Conservation (phyloP, 1,139 yeast genomes). For the Diutina siamensis region DNA sequence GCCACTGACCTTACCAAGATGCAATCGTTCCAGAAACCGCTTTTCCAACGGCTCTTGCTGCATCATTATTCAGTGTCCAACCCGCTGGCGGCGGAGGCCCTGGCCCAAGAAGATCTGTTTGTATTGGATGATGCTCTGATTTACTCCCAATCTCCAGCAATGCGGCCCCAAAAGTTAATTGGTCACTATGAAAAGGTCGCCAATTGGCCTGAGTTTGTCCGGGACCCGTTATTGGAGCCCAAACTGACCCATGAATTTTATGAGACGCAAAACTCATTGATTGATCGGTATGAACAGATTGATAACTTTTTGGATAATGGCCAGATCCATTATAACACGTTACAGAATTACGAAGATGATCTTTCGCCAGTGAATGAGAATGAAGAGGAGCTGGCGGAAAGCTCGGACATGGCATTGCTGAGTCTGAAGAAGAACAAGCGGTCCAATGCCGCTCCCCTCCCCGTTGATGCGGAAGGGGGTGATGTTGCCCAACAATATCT, state of each 20-base stretch:
- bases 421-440: background rate
- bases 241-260: constrained; percentile 26
- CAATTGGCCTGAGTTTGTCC: constrained; percentile 33
- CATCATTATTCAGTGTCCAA: constrained; percentile 23
- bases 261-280: constrained; percentile 44
- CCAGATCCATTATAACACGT: constrained; percentile 48
- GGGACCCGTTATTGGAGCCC: constrained; percentile 12
- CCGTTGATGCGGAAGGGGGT: constrained; percentile 1
- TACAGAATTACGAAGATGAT: constrained; percentile 34
- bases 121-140: constrained; percentile 8
- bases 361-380: background rate
- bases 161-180: constrained; percentile 46
- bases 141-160: constrained; percentile 11
- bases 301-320: constrained; percentile 66
- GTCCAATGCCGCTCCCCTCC: background rate
- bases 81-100: constrained; percentile 11
- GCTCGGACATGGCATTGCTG: background rate
- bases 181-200: constrained; percentile 38
- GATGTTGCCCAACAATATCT: constrained; percentile 21
- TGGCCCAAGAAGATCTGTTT: constrained; percentile 7
- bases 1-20: background rate
- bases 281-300: constrained; percentile 46
- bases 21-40: constrained; percentile 11
- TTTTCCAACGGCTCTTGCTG: constrained; percentile 19
- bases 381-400: background rate